Evolutionary conservation across 179 eudicot species (phyloP), one percentile per base, ranked within the genome.

Genomic region (Vitellaria paradoxa): DNA sequence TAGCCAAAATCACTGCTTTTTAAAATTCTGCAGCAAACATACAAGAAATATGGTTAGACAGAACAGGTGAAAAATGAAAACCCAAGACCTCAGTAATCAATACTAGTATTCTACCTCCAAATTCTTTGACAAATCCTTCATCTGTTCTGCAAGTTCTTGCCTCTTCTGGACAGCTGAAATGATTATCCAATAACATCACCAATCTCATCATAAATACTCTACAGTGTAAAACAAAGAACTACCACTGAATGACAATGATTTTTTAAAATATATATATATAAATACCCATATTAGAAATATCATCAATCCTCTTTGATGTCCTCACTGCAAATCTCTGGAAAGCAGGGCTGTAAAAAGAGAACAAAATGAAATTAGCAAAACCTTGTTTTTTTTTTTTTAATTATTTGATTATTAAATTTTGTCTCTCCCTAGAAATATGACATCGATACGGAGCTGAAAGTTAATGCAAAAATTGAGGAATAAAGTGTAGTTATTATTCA

Each of bases 261-360:
- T 30, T 30, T 30, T 30, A 30, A 30, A 30, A 30, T 0, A 30
- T 30, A 30, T 30, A 30, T 40, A 70, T 17, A 4, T 59, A 55
- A 17, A 11, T 89, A 89, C 97, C 97, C 57, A 75, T 40, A 74
- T 77, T 87, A 15, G 95, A 84, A 7, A 89, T 13, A 50, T 87
- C 88, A 59, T 94, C 88, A 9, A 94, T 78, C 82, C 64, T 89
- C 80, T 80, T 89, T 61, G 94, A 89, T 55, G 97, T 91, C 86
- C 92, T 89, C 74, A 94, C 97, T 0, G 98, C 94, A 83, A 94
- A 94, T 68, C 92, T 85, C 78, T 94, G 97, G 84, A 94, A 94
- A 9, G 89, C 82, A 26, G 83, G 98, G 80, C 97, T 94, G 88
- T 50, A 47, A 21, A 69, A 50, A 52, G 4, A 66, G 72, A 40